A percentile compares a stretch with the other conserved stretches of the same genome.
phyloP scores from a whole-genome alignment of 306 rosid species.

The Casuarina equisetifolia region DNA sequence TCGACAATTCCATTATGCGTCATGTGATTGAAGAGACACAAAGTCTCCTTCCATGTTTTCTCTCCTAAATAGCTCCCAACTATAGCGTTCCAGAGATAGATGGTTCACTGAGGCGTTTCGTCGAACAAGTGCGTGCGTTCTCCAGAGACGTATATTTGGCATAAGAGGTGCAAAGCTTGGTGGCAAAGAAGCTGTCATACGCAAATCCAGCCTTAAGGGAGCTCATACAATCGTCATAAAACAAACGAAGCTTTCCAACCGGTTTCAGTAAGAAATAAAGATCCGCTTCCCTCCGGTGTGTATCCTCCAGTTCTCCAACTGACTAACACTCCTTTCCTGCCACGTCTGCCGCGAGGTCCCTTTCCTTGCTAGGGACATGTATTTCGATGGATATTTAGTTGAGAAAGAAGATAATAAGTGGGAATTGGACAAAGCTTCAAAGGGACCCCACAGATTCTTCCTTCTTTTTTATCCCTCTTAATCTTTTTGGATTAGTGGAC shows the following conservation, averaged over 20 bases:
- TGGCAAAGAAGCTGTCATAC: slow-evolving; percentile 58
- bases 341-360: not conserved
- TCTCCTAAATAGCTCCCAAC: slow-evolving; percentile 53
- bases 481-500: not conserved
- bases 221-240: too few species aligned
- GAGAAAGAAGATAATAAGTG: too few species aligned
- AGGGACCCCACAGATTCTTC: not conserved
- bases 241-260: not conserved
- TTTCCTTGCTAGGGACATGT: too few species aligned
- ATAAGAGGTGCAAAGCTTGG: slow-evolving; percentile 54
- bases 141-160: slow-evolving; percentile 39
- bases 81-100: slow-evolving; percentile 61
- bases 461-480: not conserved
- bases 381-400: too few species aligned
- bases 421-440: not conserved
- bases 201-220: slow-evolving; percentile 46
- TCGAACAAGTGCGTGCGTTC: slow-evolving; percentile 56
- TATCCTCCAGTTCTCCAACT: not conserved
- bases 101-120: slow-evolving; percentile 52
- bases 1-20: slow-evolving; percentile 20
- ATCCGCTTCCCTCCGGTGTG: not conserved
- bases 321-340: not conserved
- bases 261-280: not conserved
- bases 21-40: slow-evolving; percentile 53
- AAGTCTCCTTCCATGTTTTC: slow-evolving; percentile 51